Percentiles rank a stretch among this genome's conserved stretches.
These are phyloP conservation scores for Coix lacrymajobi DNA, from an alignment of 176 grass and related monocot genomes.

Conservation along the genomic window DNA sequence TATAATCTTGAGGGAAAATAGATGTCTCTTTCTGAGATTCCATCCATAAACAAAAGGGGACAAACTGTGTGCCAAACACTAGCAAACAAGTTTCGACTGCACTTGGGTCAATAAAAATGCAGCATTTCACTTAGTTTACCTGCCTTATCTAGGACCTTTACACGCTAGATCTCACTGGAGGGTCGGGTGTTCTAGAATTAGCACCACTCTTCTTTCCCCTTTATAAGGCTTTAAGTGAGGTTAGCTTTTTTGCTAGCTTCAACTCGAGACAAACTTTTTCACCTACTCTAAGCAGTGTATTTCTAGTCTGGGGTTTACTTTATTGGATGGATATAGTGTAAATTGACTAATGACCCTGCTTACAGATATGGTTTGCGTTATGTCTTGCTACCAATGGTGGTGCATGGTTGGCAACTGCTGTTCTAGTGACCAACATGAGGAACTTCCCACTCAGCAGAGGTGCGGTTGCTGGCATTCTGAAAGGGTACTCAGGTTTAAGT, in stretches of 20 bases:
- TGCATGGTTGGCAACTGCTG: conserved; percentile 77
- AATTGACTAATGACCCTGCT: neutral
- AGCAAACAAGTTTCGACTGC: neutral
- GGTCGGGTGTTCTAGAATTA: neutral
- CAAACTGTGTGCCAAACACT: neutral
- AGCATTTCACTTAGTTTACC: neutral
- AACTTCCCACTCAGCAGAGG: conserved; percentile 93
- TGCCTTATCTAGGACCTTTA: neutral
- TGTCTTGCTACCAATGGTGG: conserved; percentile 79
- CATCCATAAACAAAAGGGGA: neutral
- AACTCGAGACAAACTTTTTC: neutral
- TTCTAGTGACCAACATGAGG: conserved; percentile 91
- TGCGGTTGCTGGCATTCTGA: conserved; percentile 84
- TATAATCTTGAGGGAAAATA: neutral
- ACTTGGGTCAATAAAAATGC: neutral
- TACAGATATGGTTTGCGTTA: conserved; percentile 83
- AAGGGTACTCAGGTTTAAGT: conserved; percentile 74
- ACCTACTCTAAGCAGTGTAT: neutral
- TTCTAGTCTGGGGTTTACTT: neutral
- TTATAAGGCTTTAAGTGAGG: neutral
- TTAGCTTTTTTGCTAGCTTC: neutral
- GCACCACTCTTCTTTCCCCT: neutral
- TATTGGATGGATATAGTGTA: neutral
- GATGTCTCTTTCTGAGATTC: conserved; percentile 20
- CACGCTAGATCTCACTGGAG: neutral